A percentile compares a stretch with the other conserved stretches of the same genome.
These are phyloP conservation scores for Magnolia sinica DNA, from an alignment of 164 flowering plant species.

Conservation along the genomic window DNA sequence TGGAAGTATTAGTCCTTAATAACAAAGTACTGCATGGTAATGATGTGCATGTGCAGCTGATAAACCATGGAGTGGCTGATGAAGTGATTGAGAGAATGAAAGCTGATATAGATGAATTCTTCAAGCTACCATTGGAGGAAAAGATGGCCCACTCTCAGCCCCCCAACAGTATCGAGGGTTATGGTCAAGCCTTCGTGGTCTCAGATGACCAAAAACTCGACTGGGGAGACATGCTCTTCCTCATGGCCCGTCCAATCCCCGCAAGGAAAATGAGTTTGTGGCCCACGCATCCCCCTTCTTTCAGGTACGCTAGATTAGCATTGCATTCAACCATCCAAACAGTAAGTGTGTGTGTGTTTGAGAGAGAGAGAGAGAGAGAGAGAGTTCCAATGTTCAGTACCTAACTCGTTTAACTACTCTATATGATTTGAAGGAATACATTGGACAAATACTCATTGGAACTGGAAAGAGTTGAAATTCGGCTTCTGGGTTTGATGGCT, in stretches of 20 bases:
- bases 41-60: slow-evolving; percentile 11
- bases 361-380: neutral
- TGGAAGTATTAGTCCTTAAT: neutral
- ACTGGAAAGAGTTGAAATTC: slow-evolving; percentile 14
- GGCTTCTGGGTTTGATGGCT: slow-evolving; percentile 29
- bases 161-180: slow-evolving; percentile 42
- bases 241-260: slow-evolving; percentile 23
- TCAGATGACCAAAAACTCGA: slow-evolving; percentile 54
- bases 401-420: neutral
- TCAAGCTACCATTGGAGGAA: slow-evolving; percentile 46
- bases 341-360: neutral
- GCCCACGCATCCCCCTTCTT: slow-evolving; percentile 34
- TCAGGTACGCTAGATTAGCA: slow-evolving; percentile 26
- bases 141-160: slow-evolving; percentile 34
- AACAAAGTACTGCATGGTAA: no score
- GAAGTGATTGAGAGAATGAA: slow-evolving; percentile 40
- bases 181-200: slow-evolving; percentile 50
- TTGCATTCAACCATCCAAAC: neutral
- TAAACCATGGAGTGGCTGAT: slow-evolving; percentile 40
- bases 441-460: slow-evolving; percentile 39
- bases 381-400: neutral
- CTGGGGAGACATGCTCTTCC: slow-evolving; percentile 51
- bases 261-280: slow-evolving; percentile 30
- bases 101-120: slow-evolving; percentile 34
- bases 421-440: slow-evolving; percentile 20